Evolutionary conservation across 768 basidiomycete genomes (phyloP), one percentile per base, ranked within the genome.

Genomic region (Hebeloma cylindrosporum): DNA sequence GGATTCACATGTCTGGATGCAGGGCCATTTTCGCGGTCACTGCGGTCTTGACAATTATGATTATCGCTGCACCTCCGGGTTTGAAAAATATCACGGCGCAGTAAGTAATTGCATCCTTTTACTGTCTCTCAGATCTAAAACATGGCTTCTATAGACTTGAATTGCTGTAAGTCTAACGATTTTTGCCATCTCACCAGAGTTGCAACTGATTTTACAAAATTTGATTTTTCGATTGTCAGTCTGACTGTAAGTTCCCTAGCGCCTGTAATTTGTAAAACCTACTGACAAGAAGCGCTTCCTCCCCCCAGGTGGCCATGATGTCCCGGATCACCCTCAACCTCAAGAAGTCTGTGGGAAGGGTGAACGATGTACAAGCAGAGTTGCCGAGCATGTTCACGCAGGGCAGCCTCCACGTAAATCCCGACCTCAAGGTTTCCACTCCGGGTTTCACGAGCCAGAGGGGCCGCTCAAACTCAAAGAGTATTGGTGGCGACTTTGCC

Each of bases 251-350:
- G n/a, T n/a, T n/a, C n/a, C n/a, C n/a, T n/a, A n/a, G n/a, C n/a
- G n/a, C n/a, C n/a, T n/a, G n/a, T n/a, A n/a, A n/a, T n/a, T n/a
- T n/a, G n/a, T n/a, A n/a, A n/a, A n/a, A n/a, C n/a, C n/a, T n/a
- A n/a, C n/a, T n/a, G n/a, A n/a, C n/a, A n/a, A n/a, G n/a, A 13
- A 20, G 18, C 23, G 26, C 4, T 18, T 7, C 40, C 23, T 2
- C 40, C 29, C 28, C 22, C n/a, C 40, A 68, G 65, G 65, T 83
- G 6, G 68, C 79, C 0, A 83, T 83, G 77, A 80, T 83, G 72
- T 82, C 80, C 5, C 73, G 82, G 4, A 83, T 83, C 36, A 82
- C 82, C 1, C 69, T 83, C 20, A 77, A 74, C 56, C 68, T 83
- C 10, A 75, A 65, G 58, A 75, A 74, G 54, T 64, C 62, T 8